Evolutionary conservation across 176 grass and related monocot genomes (phyloP).

Genomic region (Aegilops speltoides): DNA sequence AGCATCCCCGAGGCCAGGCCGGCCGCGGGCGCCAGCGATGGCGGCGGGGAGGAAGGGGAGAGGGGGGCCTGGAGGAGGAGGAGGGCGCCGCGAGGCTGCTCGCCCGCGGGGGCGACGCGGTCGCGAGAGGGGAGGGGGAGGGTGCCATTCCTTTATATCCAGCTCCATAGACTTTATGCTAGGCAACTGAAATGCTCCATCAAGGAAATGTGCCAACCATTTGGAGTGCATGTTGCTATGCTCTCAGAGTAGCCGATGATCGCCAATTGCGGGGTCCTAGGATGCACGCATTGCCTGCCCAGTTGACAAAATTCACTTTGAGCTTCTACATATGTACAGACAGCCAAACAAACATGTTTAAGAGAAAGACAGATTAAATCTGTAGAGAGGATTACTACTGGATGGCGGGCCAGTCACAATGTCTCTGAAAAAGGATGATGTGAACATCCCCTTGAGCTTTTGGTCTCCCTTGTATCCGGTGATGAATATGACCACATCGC

Average conservation of each 20-base stretch:
- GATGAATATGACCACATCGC: constrained; percentile 40
- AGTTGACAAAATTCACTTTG: background rate
- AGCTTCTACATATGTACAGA: background rate
- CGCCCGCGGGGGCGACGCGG: too few species aligned
- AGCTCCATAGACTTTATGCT: constrained; percentile 32
- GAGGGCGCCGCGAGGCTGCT: too few species aligned
- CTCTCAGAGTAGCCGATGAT: constrained; percentile 32
- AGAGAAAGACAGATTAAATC: background rate
- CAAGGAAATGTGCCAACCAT: constrained; percentile 30
- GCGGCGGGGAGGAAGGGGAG: too few species aligned
- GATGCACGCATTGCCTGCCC: constrained; percentile 39
- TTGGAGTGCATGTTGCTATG: constrained; percentile 18
- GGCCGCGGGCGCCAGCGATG: too few species aligned
- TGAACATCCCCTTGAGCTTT: constrained; percentile 47
- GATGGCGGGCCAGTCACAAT: constrained; percentile 33
- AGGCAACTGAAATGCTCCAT: constrained; percentile 20
- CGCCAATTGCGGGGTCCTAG: constrained; percentile 29
- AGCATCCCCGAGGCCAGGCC: too few species aligned
- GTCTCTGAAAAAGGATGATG: constrained; percentile 33
- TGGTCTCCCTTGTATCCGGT: constrained; percentile 44
- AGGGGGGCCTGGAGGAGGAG: too few species aligned
- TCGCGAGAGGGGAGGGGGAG: too few species aligned
- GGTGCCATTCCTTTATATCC: background rate
- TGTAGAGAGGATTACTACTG: constrained; percentile 40
- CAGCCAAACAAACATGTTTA: background rate